phyloP scores from a whole-genome alignment of 176 grass and related monocot genomes.

The Oryza coarctata region DNA sequence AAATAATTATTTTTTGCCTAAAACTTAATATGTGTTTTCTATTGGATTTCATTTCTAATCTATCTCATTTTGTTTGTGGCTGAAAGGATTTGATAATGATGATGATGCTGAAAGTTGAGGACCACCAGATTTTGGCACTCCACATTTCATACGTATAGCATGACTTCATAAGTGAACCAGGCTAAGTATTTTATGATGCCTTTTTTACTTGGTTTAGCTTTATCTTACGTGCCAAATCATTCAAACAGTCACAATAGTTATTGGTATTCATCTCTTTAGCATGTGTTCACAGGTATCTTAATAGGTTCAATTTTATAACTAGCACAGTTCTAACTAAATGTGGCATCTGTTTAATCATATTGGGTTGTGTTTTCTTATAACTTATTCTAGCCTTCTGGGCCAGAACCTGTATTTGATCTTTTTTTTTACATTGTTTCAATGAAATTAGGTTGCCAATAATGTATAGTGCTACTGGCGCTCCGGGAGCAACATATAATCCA shows the following conservation, averaged over 20 bases:
- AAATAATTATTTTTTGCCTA: too few species aligned
- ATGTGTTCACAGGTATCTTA: background rate
- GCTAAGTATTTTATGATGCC: background rate
- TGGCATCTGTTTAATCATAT: background rate
- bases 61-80: too few species aligned
- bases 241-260: background rate
- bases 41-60: too few species aligned
- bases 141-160: background rate
- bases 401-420: slow-evolving; percentile 12
- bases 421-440: slow-evolving; percentile 24
- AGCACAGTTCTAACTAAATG: background rate
- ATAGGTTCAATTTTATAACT: background rate
- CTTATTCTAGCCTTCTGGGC: slow-evolving; percentile 2
- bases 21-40: too few species aligned
- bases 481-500: slow-evolving; percentile 41
- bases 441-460: slow-evolving; percentile 45
- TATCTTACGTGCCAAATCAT: background rate
- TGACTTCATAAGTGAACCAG: background rate
- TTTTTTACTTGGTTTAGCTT: background rate
- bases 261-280: background rate
- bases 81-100: too few species aligned
- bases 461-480: slow-evolving; percentile 37
- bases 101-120: slow-evolving; percentile 1
- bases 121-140: background rate
- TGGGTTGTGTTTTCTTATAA: background rate